These are phyloP conservation scores for Eremochloa ophiuroides DNA, from an alignment of 176 grass and related monocot genomes.

Conservation along the genomic window DNA sequence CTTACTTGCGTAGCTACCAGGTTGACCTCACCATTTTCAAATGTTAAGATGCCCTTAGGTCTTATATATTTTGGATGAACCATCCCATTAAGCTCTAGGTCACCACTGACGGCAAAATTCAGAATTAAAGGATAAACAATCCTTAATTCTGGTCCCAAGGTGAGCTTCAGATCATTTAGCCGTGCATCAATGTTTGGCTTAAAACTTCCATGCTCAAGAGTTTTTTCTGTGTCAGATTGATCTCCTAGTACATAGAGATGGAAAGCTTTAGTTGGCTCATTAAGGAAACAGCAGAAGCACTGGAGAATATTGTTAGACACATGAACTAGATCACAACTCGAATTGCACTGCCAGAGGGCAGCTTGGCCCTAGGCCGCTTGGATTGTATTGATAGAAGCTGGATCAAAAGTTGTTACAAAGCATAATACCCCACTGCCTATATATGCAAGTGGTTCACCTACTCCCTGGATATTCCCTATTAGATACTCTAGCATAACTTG, in stretches of 20 bases:
- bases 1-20: constrained; percentile 95
- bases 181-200: constrained; percentile 64
- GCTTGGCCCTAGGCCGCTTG: too few relatives aligned
- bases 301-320: too few relatives aligned
- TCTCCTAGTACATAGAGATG: constrained; percentile 43
- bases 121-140: constrained; percentile 97
- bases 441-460: too few relatives aligned
- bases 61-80: constrained; percentile 88
- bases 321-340: too few relatives aligned
- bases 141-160: constrained; percentile 88
- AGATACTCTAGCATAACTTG: too few relatives aligned
- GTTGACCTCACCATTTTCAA: constrained; percentile 98
- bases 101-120: constrained; percentile 91
- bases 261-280: constrained; percentile 25
- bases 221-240: constrained; percentile 65
- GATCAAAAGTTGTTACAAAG: too few relatives aligned
- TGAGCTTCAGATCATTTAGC: constrained; percentile 83
- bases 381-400: too few relatives aligned
- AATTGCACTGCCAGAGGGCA: too few relatives aligned
- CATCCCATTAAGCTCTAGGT: constrained; percentile 89
- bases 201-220: constrained; percentile 61
- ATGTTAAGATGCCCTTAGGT: constrained; percentile 86
- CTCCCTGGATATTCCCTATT: too few relatives aligned
- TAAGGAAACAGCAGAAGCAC: neutral
- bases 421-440: too few relatives aligned